These are phyloP conservation scores for Chrysoporthe puriensis DNA, from an alignment of 2,329 filamentous ascomycete genomes.

Conservation along the genomic window DNA sequence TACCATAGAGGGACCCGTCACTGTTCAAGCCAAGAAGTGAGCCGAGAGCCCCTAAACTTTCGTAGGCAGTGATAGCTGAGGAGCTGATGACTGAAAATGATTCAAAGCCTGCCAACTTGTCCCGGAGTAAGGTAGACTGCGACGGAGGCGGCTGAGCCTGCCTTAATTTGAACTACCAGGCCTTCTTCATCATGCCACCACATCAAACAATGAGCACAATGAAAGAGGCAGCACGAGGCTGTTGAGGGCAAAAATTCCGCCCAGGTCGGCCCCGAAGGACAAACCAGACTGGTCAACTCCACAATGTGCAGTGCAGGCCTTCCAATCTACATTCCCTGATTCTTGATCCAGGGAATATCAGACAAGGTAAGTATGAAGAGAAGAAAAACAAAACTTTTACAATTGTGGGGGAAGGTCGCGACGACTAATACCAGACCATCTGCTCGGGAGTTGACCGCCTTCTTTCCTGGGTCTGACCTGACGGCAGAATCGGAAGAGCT, in stretches of 20 bases:
- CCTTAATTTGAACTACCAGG: not conserved
- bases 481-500: constrained; percentile 18
- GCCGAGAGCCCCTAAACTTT: too few species aligned
- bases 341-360: constrained; percentile 48
- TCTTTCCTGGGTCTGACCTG: not conserved
- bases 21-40: too few species aligned
- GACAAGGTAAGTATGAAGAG: constrained; percentile 56
- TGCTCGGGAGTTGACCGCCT: constrained; percentile 17
- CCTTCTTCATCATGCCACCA: constrained; percentile 48
- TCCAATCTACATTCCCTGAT: constrained; percentile 44
- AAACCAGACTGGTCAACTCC: constrained; percentile 53
- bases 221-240: constrained; percentile 42
- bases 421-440: constrained; percentile 19
- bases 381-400: too few species aligned
- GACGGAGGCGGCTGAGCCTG: too few species aligned
- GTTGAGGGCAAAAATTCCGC: constrained; percentile 52
- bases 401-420: constrained; percentile 15
- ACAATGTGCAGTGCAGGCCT: constrained; percentile 58
- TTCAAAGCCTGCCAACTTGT: too few species aligned
- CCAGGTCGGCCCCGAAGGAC: constrained; percentile 56
- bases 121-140: too few species aligned
- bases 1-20: too few species aligned
- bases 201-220: constrained; percentile 45
- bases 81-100: too few species aligned
- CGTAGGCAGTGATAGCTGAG: too few species aligned